Base-by-base conservation (phyloP, 2,329 filamentous ascomycete species). In the Rachicladosporium sp. region DNA sequence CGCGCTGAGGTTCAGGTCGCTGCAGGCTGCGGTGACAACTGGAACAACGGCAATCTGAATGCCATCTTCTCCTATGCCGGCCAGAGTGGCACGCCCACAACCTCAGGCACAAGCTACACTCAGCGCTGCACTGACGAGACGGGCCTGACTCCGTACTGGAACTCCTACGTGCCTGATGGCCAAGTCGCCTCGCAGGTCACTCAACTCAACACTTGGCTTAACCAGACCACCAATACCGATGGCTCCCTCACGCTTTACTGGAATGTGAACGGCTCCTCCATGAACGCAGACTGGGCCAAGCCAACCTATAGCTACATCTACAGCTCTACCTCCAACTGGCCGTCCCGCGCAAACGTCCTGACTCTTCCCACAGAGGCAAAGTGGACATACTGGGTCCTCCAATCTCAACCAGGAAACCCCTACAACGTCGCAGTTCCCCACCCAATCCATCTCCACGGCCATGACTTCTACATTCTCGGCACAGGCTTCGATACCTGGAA, bases 261-360 rank as follows among this genome's bases (percentile, higher is more conserved):
- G 58, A 55, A 50, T 29, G 42, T 67, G 38, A 62, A 64, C 44
- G 52, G 61, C 34, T 61, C 59, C 6, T 58, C 60, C 29, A 63
- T 68, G 45, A 55, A 63, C 42, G 57, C 66, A 21, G 49, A 57
- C 23, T 68, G 64, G 64, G 51, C 58, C 30, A 54, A 63, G 12
- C 68, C 68, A 2, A 67, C 64, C 0, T 48, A 70, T 4, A 50
- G 65, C 42, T 68, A 67, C 12, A 52, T 67, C 11, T 54, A 65
- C 4, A 52, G 61, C 13, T 49, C 51, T 30, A 63, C 67, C 49
- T 59, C 57, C 31, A 59, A 45, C 50, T 68, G 63, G 43, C 59
- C 63, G 1, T 35, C 37, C 2, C 47, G 45, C 10, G 59, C 60
- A 46, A 66, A 66, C 46, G 47, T 68, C 29, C 58, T 68, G 33